These are phyloP conservation scores for Calocera viscosa DNA, from an alignment of 768 basidiomycete species.

Conservation along the genomic window DNA sequence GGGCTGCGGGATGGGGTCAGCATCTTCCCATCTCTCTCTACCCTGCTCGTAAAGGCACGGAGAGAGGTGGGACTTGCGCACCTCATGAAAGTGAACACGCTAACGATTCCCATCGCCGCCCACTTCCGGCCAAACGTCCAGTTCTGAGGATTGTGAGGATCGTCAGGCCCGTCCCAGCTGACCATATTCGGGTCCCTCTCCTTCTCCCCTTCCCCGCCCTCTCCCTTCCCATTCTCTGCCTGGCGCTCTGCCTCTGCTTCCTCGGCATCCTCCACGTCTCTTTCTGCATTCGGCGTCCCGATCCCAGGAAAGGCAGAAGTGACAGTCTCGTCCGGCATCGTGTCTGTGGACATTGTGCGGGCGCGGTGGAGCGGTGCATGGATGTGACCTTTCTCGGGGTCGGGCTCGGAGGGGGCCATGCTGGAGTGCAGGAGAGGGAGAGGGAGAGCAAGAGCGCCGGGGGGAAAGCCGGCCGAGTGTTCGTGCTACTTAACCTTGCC, in stretches of 20 bases:
- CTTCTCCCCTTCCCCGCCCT: background rate
- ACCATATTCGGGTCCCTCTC: slow-evolving; percentile 26
- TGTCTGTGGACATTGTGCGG: background rate
- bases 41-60: background rate
- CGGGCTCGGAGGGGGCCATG: background rate
- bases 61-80: background rate
- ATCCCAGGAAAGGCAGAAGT: background rate
- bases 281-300: background rate
- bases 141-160: slow-evolving; percentile 50
- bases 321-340: slow-evolving; percentile 2
- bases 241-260: background rate
- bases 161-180: slow-evolving; percentile 52
- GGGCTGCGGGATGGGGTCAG: slow-evolving; percentile 29
- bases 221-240: background rate
- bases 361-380: background rate
- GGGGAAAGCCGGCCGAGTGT: too few relatives aligned
- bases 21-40: background rate
- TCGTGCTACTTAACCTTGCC: too few relatives aligned
- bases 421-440: too few relatives aligned
- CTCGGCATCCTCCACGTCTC: background rate
- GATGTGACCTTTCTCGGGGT: background rate
- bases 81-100: slow-evolving; percentile 51
- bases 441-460: too few relatives aligned
- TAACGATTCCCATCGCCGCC: slow-evolving; percentile 52
- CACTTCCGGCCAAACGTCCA: slow-evolving; percentile 33